Evolutionary conservation across 805 yeast species (phyloP), one percentile per base, ranked within the genome.

Genomic region (Saturnispora kantuleensis): DNA sequence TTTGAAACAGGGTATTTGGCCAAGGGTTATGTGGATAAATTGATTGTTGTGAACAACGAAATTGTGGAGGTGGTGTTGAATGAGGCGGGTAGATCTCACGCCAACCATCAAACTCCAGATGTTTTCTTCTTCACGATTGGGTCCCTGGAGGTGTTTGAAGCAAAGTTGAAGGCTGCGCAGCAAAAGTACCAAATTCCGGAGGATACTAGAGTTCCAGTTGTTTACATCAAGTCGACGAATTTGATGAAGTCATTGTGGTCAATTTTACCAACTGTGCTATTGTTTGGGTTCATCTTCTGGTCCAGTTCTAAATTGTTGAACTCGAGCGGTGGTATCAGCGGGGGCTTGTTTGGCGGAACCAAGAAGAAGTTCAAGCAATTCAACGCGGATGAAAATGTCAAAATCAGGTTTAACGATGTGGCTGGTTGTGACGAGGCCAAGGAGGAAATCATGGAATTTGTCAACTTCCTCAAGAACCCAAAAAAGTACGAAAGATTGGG

Each of bases 391-490:
- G 79, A 83, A 4, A 88, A 84, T 50, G 84, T 88, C 48, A 84
- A 84, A 56, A 79, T 85, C 41, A 79, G 77, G 51, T 88, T 89
- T 60, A 79, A 77, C 50, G 96, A 89, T 59, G 96, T 88, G 44
- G 97, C 97, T 1, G 97, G 97, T 21, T 83, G 90, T 70, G 86
- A 85, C 54, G 97, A 88, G 63, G 93, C 96, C 15, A 88, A 88
- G 59, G 90, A 82, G 59, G 97, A 88, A 66, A 87, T 88, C 52
- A 84, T 87, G 95, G 97, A 88, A 65, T 88, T 88, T 68, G 97
- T 88, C 44, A 79, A 81, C 59, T 88, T 88, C 58, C 72, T 88
- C 64, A 88, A 86, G 63, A 75, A 85, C 49, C 96, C 97, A 9
- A 66, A 69, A 40, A 84, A 85, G 60, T 88, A 86, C 64, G 95